A percentile compares a stretch with the other conserved stretches of the same genome.
These are phyloP conservation scores for Przewalskia tangutica DNA, from an alignment of 257 asterid species.

Conservation along the genomic window DNA sequence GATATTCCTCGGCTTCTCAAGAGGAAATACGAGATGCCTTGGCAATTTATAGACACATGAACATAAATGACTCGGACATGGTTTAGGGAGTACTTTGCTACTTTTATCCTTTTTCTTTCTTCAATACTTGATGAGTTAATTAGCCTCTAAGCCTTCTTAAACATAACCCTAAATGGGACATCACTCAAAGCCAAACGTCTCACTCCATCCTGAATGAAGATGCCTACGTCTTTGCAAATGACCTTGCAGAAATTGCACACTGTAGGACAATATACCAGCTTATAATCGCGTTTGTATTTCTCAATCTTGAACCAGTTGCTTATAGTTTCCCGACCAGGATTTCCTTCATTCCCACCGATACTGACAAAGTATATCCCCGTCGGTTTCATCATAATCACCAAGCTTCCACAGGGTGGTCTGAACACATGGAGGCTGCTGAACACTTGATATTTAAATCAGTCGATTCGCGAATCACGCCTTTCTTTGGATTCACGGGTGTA, in stretches of 20 bases:
- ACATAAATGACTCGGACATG: no score
- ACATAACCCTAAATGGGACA: conserved; percentile 14
- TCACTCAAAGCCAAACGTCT: conserved; percentile 25
- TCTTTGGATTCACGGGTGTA: conserved; percentile 22
- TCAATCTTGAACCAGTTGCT: conserved; percentile 61
- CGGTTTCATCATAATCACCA: conserved; percentile 15
- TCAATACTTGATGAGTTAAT: not conserved
- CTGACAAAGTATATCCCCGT: conserved; percentile 15
- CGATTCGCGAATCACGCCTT: conserved; percentile 26
- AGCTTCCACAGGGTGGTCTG: conserved; percentile 40
- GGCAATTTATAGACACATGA: no score
- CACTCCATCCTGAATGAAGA: conserved; percentile 31
- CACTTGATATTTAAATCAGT: conserved; percentile 41
- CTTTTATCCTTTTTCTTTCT: not conserved
- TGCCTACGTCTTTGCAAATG: conserved; percentile 35
- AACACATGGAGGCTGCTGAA: conserved; percentile 28
- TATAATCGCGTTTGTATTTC: conserved; percentile 22
- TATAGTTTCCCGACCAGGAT: conserved; percentile 32
- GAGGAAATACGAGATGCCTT: no score
- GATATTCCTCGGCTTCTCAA: no score
- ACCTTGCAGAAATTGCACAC: conserved; percentile 44
- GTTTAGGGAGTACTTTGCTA: not conserved
- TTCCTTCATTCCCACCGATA: conserved; percentile 41
- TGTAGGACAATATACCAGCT: conserved; percentile 39
- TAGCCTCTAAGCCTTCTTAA: conserved; percentile 9